These are phyloP conservation scores for Globisporangium alternatum DNA, from an alignment of 352 stramenopile genomes.

Conservation along the genomic window DNA sequence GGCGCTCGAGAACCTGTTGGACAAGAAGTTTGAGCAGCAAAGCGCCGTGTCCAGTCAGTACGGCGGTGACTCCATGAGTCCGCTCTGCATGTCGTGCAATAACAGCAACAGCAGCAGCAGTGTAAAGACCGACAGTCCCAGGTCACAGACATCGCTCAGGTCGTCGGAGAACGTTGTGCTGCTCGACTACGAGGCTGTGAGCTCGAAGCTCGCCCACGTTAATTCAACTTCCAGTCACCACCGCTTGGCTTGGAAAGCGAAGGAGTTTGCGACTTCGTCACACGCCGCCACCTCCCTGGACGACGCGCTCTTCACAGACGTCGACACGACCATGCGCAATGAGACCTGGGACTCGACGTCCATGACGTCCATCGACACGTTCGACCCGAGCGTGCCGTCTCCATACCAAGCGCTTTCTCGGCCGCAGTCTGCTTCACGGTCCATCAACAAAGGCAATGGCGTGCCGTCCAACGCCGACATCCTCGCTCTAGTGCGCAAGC, in stretches of 20 bases:
- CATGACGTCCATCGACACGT: slow-evolving; percentile 32
- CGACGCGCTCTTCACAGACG: slow-evolving; percentile 30
- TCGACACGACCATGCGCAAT: slow-evolving; percentile 33
- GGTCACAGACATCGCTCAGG: slow-evolving; percentile 15
- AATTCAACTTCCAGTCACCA: slow-evolving; percentile 12
- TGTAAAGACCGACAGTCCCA: background rate
- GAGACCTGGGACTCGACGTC: slow-evolving; percentile 35
- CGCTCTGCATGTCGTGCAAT: slow-evolving; percentile 27
- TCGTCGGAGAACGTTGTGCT: background rate
- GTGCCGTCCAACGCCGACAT: slow-evolving; percentile 17
- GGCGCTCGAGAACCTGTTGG: slow-evolving; percentile 47
- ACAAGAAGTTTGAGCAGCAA: slow-evolving; percentile 59
- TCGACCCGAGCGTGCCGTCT: slow-evolving; percentile 18
- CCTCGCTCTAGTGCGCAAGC: slow-evolving; percentile 21
- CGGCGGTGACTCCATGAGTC: slow-evolving; percentile 17
- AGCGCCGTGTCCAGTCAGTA: slow-evolving; percentile 5
- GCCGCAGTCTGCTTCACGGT: slow-evolving; percentile 8
- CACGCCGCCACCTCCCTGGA: slow-evolving; percentile 16
- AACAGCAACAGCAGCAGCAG: slow-evolving; percentile 1
- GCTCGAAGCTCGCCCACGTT: slow-evolving; percentile 15
- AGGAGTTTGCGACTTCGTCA: slow-evolving; percentile 21
- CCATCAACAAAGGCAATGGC: background rate
- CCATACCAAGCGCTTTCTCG: slow-evolving; percentile 15
- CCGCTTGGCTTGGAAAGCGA: slow-evolving; percentile 19
- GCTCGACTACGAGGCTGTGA: background rate